Evolutionary conservation across 2,329 filamentous ascomycete genomes (phyloP).

Genomic region (Fusarium fracticaudum): DNA sequence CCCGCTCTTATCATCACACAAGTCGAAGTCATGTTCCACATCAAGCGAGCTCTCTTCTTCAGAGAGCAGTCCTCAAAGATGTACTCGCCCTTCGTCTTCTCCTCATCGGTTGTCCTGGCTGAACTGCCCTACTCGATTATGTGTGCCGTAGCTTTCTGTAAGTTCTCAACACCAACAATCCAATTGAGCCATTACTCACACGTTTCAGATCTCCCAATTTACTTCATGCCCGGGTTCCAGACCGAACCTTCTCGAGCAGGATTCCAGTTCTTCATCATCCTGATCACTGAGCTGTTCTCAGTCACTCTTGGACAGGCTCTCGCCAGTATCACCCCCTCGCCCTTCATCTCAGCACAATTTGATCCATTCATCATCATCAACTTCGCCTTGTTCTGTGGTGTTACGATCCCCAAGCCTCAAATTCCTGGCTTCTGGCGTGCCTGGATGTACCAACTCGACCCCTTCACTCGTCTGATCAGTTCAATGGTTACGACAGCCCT

Average conservation of each 20-base stretch:
- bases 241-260: conserved; percentile 72
- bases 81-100: conserved; percentile 84
- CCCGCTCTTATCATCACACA: conserved; percentile 85
- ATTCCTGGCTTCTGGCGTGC: conserved; percentile 81
- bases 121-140: conserved; percentile 87
- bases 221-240: conserved; percentile 84
- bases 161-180: neutral
- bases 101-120: conserved; percentile 78
- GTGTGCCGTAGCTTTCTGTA: conserved; percentile 79
- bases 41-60: conserved; percentile 84
- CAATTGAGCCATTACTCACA: neutral
- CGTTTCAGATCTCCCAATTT: conserved; percentile 70
- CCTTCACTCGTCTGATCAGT: conserved; percentile 71
- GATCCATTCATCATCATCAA: conserved; percentile 86
- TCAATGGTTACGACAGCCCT: conserved; percentile 74
- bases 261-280: conserved; percentile 86
- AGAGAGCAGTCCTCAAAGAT: conserved; percentile 87
- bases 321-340: conserved; percentile 78
- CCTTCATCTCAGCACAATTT: conserved; percentile 81
- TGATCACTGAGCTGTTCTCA: conserved; percentile 85
- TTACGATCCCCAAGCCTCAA: conserved; percentile 80
- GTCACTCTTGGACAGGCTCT: conserved; percentile 82
- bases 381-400: conserved; percentile 88
- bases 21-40: conserved; percentile 82
- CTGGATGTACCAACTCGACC: conserved; percentile 74